Percentiles rank a stretch among this genome's conserved stretches.
Conservation (phyloP, 441 rosid species). For the Kokia cookei region DNA sequence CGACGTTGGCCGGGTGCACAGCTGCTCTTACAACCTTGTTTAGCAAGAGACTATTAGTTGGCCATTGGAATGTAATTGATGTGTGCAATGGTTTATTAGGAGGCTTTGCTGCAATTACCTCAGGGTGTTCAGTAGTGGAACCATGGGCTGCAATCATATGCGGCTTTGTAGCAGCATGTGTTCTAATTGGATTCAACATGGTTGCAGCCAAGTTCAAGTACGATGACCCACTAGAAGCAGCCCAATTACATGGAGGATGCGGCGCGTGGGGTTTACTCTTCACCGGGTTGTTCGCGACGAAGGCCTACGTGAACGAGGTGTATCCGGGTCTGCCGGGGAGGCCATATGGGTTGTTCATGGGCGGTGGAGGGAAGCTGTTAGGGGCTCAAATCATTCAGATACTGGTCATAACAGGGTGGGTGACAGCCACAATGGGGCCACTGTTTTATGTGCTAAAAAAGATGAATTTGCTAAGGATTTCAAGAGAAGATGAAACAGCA, state of each 20-base stretch:
- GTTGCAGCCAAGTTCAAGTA: conserved; percentile 33
- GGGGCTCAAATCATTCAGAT: conserved; percentile 44
- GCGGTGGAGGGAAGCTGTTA: conserved; percentile 43
- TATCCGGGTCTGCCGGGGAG: conserved; percentile 20
- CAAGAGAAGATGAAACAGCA: conserved; percentile 42
- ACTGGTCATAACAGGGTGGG: conserved; percentile 38
- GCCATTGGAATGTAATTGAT: conserved; percentile 48
- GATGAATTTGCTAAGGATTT: conserved; percentile 36
- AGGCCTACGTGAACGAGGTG: conserved; percentile 33
- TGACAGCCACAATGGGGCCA: conserved; percentile 46
- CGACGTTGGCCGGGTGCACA: conserved; percentile 53
- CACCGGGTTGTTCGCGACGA: conserved; percentile 43
- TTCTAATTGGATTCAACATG: conserved; percentile 34
- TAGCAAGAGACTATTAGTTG: conserved; percentile 35
- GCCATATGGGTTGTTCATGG: conserved; percentile 44
- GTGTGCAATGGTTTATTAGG: conserved; percentile 54
- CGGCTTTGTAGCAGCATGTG: conserved; percentile 45
- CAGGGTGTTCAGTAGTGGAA: conserved; percentile 53
- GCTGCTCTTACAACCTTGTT: conserved; percentile 51
- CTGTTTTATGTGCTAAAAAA: conserved; percentile 38
- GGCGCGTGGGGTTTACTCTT: conserved; percentile 53
- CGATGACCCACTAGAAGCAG: conserved; percentile 54
- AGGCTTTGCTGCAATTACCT: conserved; percentile 52
- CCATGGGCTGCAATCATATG: conserved; percentile 58
- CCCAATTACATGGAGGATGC: conserved; percentile 54